phyloP scores from a whole-genome alignment of 2,329 filamentous ascomycete species.

The Botrytis paeoniae region DNA sequence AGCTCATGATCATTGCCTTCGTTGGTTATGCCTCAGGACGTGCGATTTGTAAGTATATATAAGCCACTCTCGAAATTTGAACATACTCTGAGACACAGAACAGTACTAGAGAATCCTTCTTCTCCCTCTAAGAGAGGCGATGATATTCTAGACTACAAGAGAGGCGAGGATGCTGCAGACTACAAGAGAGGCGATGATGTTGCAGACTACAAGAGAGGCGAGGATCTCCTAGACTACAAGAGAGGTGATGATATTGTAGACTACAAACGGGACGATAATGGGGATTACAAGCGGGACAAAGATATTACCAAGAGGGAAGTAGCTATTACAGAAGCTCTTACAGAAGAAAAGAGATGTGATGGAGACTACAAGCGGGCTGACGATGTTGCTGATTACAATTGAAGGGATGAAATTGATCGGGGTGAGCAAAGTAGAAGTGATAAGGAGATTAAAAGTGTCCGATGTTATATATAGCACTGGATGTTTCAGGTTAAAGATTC shows the following conservation, averaged over 20 bases:
- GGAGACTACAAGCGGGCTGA: accelerated
- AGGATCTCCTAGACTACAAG: no score
- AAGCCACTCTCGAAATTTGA: neutral
- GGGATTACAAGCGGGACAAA: neutral
- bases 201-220: no score
- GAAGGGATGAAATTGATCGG: neutral
- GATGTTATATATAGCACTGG: neutral
- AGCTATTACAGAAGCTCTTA: neutral
- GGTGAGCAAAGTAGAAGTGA: neutral
- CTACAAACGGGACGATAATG: no score
- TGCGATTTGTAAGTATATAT: neutral
- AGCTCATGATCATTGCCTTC: neutral
- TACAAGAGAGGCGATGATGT: no score
- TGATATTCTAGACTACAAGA: neutral
- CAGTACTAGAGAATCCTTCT: neutral
- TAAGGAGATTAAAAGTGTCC: neutral
- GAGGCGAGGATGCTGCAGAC: no score
- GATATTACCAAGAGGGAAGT: neutral
- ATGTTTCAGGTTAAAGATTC: accelerated
- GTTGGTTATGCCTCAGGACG: neutral
- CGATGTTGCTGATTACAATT: accelerated
- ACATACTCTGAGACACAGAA: neutral
- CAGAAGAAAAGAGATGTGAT: neutral
- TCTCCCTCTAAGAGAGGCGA: neutral
- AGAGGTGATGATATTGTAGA: no score